Conservation (phyloP, 768 basidiomycete species). For the Pholiota molesta region DNA sequence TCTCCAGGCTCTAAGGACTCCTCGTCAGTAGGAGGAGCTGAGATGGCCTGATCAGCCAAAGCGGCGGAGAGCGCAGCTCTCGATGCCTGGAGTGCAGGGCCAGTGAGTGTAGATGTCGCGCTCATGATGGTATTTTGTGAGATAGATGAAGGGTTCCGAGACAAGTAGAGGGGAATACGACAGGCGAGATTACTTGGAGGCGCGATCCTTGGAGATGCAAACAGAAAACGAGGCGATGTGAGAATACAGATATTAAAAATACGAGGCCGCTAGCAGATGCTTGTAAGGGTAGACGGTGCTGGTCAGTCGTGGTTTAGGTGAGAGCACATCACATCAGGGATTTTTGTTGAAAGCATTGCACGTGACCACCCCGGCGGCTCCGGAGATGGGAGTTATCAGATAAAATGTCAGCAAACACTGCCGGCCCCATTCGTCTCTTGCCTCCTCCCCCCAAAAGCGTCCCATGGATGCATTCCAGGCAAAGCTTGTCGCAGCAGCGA, state of each 20-base stretch:
- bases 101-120: constrained; percentile 58
- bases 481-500: constrained; percentile 78
- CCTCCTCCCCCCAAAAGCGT: constrained; percentile 13
- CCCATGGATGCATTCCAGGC: constrained; percentile 77
- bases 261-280: constrained; percentile 6
- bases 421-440: constrained; percentile 11
- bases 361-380: constrained; percentile 13
- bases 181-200: constrained; percentile 8
- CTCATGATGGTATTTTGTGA: constrained; percentile 30
- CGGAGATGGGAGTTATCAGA: constrained; percentile 36
- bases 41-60: constrained; percentile 43
- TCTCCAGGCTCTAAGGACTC: constrained; percentile 73
- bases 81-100: constrained; percentile 73
- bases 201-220: constrained; percentile 8
- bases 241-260: constrained; percentile 22
- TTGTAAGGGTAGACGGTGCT: constrained; percentile 9
- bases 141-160: constrained; percentile 16
- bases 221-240: constrained; percentile 12
- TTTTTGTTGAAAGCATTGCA: constrained; percentile 25
- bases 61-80: constrained; percentile 80
- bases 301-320: constrained; percentile 29
- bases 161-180: constrained; percentile 13
- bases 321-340: constrained; percentile 21
- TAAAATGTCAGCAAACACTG: constrained; percentile 21
- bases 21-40: constrained; percentile 26